Base-by-base conservation (phyloP, 257 asterid genomes). In the Jacaranda copaia region DNA sequence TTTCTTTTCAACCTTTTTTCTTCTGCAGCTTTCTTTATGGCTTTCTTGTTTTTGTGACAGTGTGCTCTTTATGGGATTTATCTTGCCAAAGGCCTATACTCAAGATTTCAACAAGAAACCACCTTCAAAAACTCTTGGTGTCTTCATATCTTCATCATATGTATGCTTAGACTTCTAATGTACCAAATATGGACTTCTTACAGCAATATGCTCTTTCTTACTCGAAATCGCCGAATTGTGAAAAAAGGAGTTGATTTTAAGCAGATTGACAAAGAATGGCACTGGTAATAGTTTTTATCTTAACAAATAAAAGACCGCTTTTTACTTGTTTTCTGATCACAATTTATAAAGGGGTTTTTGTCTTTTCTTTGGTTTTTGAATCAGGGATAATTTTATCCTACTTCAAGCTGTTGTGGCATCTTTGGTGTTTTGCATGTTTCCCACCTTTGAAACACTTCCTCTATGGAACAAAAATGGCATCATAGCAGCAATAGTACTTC, bases 191-290 rank as follows among this genome's bases (percentile, higher is more conserved):
- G 97, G 96, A 79, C 85, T 32, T 80, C 92, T 75, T 92, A 81
- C 78, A 79, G 88, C 82, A 92, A 85, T 74, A 89, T 89, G 97
- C 85, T 90, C 9, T 94, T 92, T 49, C 78, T 90, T 2, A 91
- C 86, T 0, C 89, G 98, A 36, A 94, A 88, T 74, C 95, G 92
- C 7, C 79, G 81, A 20, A 92, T 94, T 80, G 38, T 82, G 73
- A 87, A 88, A 81, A 72, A 83, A 85, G 98, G 98, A 3, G 86
- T 88, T 32, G 96, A 77, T 55, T 94, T 92, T 71, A 79, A 88
- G 52, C 98, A 94, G 90, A 94, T 94, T 80, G 98, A 94, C 84
- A 56, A 66, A 32, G 98, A 94, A 81, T 91, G 97, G 94, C 81
- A 92, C 19, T 57, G 20, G 43, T 64, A 32, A 32, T 6, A 25